Conservation (phyloP, 345 rosid genomes). For the Sonneratia alba region DNA sequence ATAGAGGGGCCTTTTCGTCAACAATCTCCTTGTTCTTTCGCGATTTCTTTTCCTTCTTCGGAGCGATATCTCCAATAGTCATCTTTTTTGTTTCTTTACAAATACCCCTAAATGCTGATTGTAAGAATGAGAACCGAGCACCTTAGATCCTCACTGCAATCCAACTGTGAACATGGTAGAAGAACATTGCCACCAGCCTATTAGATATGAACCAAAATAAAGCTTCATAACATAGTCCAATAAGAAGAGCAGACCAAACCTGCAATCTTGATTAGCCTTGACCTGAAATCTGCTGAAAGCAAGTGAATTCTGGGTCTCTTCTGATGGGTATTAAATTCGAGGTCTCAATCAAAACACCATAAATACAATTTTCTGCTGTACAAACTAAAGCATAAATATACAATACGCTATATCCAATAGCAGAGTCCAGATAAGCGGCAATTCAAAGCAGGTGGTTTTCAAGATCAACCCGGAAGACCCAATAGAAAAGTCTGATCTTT, state of each 20-base stretch:
- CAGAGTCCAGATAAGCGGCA: neutral
- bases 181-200: neutral
- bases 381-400: neutral
- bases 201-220: neutral
- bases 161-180: neutral
- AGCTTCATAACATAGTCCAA: neutral
- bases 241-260: neutral
- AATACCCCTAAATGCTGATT: neutral
- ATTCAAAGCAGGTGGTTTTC: neutral
- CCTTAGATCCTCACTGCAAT: neutral
- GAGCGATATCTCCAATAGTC: slow-evolving; percentile 35
- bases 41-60: slow-evolving; percentile 41
- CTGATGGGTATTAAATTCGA: neutral
- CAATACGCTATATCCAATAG: neutral
- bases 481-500: too few species aligned
- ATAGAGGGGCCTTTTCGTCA: slow-evolving; percentile 48
- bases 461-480: neutral
- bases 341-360: neutral
- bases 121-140: neutral
- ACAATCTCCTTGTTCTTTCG: slow-evolving; percentile 24
- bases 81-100: slow-evolving; percentile 19
- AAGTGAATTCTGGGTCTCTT: neutral
- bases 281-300: neutral
- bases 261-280: neutral
- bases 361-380: neutral